Base-by-base conservation (phyloP, 2,329 filamentous ascomycete species). In the Exophiala calicioides region DNA sequence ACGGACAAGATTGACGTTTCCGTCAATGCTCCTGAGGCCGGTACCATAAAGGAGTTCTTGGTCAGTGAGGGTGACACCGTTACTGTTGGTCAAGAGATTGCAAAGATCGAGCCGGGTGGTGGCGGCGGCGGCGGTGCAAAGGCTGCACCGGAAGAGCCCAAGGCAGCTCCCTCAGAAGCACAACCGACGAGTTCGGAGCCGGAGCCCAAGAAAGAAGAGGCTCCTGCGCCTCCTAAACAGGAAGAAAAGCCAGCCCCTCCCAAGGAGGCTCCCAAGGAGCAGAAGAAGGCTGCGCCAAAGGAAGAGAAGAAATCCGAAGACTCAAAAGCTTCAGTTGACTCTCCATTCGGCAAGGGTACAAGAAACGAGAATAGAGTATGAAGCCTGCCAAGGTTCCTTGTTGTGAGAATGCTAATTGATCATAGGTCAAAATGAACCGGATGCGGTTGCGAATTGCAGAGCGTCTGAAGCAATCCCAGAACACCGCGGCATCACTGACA, bases 1-100 rank as follows among this genome's bases (percentile, higher is more conserved):
- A 98, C 93, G 10, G 93, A 98, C 79, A 98, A 98, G 90, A 97
- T 97, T 65, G 93, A 98, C 68, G 89, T 98, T 34, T 85, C 91
- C 19, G 90, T 98, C 64, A 97, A 96, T 70, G 90, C 93, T 12
- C 88, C 93, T 5, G 85, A 91, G 61, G 82, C 91, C 30, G 93
- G 93, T 58, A 87, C 83, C 21, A 88, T 98, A 71, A 95, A 89
- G 70, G 90, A 97, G 69, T 82, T 95, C 47, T 77, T 97, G 23
- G 93, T 85, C 56, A 88, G 82, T 54, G 93, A 97, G 70, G 93
- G 97, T 65, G 93, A 96, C 65, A 97, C 90, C 16, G 93, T 98
- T 29, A 86, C 81, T 7, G 93, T 97, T 47, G 93, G 91, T 35
- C 93, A 98, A 68, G 90, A 95, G 54, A 77, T 98, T 32, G 79